These are phyloP conservation scores for Euphorbia neoarborescens DNA, from an alignment of 441 rosid genomes.

Conservation along the genomic window DNA sequence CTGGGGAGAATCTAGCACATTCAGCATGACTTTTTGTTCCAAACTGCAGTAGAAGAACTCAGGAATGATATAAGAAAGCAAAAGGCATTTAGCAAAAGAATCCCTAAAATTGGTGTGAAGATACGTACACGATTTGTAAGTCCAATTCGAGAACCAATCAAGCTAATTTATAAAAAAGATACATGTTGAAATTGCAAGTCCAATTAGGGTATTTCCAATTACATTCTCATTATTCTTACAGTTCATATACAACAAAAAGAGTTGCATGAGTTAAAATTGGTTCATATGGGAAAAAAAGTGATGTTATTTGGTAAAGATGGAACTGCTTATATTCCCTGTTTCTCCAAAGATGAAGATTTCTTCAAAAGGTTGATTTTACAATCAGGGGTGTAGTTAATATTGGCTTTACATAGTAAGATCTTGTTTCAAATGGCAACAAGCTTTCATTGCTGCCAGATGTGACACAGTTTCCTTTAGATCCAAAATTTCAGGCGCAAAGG, in stretches of 20 bases:
- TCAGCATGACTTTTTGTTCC: constrained; percentile 81
- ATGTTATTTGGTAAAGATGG: not conserved
- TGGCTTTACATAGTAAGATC: not conserved
- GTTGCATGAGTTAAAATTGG: not conserved
- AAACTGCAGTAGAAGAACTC: constrained; percentile 25
- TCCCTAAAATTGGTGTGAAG: too few species aligned
- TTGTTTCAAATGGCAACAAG: not conserved
- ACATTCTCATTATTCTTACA: constrained; percentile 1
- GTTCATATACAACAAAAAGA: not conserved
- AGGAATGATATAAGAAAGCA: not conserved
- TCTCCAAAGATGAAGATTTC: not conserved
- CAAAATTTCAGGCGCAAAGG: not conserved
- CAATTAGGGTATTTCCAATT: not conserved
- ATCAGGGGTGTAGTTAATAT: not conserved
- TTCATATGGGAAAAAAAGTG: not conserved
- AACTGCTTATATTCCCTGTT: not conserved
- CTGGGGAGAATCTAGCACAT: constrained; percentile 59
- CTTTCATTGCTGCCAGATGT: not conserved
- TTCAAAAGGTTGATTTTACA: not conserved
- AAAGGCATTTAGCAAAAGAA: not conserved
- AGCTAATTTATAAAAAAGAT: too few species aligned
- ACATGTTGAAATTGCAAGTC: not conserved
- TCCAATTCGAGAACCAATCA: too few species aligned
- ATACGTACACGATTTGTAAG: too few species aligned
- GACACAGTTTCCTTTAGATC: not conserved